These are phyloP conservation scores for Mimosa bimucronata DNA, from an alignment of 306 rosid genomes.

Conservation along the genomic window DNA sequence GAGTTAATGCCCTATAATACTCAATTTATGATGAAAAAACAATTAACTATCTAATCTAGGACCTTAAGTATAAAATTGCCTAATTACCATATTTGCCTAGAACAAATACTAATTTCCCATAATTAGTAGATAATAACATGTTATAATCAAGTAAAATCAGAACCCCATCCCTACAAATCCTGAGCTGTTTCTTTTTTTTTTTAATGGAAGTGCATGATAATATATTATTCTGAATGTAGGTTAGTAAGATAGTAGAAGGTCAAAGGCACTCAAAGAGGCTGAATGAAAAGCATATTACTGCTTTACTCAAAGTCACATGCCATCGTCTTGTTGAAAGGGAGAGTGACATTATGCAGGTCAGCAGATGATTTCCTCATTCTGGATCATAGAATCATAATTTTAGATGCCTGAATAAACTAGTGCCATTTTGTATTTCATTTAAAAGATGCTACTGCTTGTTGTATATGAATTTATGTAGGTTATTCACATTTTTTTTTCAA, in stretches of 20 bases:
- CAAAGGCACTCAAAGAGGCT: constrained; percentile 86
- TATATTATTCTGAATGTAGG: constrained; percentile 52
- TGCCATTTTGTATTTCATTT: background rate
- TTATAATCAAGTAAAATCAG: too few relatives aligned
- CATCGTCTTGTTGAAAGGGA: constrained; percentile 95
- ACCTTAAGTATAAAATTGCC: too few relatives aligned
- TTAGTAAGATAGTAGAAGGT: constrained; percentile 95
- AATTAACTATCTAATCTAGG: too few relatives aligned
- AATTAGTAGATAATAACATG: too few relatives aligned
- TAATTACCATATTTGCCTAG: too few relatives aligned
- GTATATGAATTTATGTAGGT: background rate
- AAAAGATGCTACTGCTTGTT: background rate
- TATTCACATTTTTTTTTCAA: background rate
- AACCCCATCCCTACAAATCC: background rate
- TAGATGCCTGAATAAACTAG: background rate
- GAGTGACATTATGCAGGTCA: constrained; percentile 78
- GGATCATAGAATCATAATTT: background rate
- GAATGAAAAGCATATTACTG: constrained; percentile 89
- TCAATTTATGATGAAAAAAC: too few relatives aligned
- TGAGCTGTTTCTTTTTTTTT: background rate
- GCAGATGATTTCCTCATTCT: background rate
- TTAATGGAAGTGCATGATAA: constrained; percentile 29
- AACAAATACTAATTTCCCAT: too few relatives aligned
- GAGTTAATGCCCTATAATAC: too few relatives aligned
- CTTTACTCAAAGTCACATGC: constrained; percentile 84